Evolutionary conservation across 2,329 filamentous ascomycete species (phyloP), one percentile per base, ranked within the genome.

Genomic region (Ascochyta pisi): DNA sequence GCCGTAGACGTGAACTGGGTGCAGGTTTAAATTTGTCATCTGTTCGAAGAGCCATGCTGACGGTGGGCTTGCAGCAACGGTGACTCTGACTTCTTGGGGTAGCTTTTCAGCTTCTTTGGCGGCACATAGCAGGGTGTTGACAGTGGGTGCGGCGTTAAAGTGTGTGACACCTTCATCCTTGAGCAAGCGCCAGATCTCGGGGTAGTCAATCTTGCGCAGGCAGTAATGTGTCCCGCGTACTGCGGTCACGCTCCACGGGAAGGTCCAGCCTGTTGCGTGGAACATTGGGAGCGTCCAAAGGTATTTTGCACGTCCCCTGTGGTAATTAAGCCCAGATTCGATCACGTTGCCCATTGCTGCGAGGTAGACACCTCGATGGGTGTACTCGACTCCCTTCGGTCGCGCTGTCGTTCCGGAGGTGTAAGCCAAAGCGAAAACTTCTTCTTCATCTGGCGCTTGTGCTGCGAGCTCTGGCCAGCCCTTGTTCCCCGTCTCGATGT

Each of bases 171-270:
- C 82, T 76, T 98, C 91, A 48, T 92, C 85, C 69, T 92, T 96
- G 31, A 99, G 79, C 4, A 99, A 79, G 44, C 85, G 84, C 95
- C 95, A 99, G 57, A 99, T 96, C 55, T 94, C 82, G 0, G 91
- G 86, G 72, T 99, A 99, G 77, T 98, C 92, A 62, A 99, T 91
- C 80, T 96, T 98, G 58, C 95, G 86, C 16, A 99, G 81, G 68
- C 93, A 97, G 73, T 96, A 92, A 75, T 98, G 92, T 3, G 94
- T 96, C n/a, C 94, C 95, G 58, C 95, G 84, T 4, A 95, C 92
- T 1, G 92, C 92, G 10, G 92, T 96, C n/a, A 97, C 84, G 1
- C 93, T 85, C 95, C 93, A 96, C 0, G 92, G 92, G 67, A 94
- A 96, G 1, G 91, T 93, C 91, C 91, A 95, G 6, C 82, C 81